Conservation (phyloP, 192 early-diverging fungal species). For the Phycomyces nitens region DNA sequence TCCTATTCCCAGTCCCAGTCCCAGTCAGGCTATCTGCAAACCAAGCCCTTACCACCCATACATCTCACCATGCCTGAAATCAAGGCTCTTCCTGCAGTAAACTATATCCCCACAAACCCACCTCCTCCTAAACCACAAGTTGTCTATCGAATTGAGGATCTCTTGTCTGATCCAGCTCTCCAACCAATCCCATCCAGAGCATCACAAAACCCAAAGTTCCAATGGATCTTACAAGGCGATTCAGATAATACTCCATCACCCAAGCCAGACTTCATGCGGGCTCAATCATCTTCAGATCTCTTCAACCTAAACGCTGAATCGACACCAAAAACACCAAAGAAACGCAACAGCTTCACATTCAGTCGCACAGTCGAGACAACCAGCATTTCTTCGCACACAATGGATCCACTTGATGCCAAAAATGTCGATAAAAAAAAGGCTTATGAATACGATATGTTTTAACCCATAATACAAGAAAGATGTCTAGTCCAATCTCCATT, state of each 20-base stretch:
- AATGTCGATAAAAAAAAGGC: constrained; percentile 24
- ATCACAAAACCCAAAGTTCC: constrained; percentile 16
- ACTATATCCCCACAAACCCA: constrained; percentile 20
- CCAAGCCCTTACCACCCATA: constrained; percentile 1
- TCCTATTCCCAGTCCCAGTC: not conserved
- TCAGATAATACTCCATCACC: not conserved
- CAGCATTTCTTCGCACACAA: constrained; percentile 1
- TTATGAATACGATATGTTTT: constrained; percentile 27
- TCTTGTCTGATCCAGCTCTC: constrained; percentile 23
- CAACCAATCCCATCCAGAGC: not conserved
- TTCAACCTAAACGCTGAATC: constrained; percentile 4
- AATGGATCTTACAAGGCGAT: constrained; percentile 23
- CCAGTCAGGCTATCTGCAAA: not conserved
- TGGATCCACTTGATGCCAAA: constrained; percentile 31
- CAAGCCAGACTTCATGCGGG: not conserved
- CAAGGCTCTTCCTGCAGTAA: not conserved
- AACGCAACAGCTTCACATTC: constrained; percentile 14
- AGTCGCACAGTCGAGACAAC: not conserved
- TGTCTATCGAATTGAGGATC: constrained; percentile 30
- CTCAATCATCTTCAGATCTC: not conserved
- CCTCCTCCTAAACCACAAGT: constrained; percentile 23
- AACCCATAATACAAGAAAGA: constrained; percentile 4
- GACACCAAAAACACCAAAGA: constrained; percentile 1
- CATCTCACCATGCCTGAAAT: not conserved
- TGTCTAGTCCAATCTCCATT: too few relatives aligned